These are phyloP conservation scores for Dillenia suffruticosa DNA, from an alignment of 164 flowering plant species.

Conservation along the genomic window DNA sequence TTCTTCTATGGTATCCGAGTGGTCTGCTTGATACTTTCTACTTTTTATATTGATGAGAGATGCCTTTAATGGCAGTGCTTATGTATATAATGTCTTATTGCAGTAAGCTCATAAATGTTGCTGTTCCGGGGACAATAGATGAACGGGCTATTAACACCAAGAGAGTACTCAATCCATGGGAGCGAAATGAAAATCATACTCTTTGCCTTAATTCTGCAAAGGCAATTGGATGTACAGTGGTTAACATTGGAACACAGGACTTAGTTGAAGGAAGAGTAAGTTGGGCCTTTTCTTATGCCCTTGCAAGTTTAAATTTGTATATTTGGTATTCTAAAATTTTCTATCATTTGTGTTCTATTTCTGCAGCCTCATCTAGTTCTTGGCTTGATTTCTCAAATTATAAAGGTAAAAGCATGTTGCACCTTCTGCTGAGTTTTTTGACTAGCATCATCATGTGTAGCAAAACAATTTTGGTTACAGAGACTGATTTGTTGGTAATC, in stretches of 20 bases:
- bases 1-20: slow-evolving; percentile 72
- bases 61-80: slow-evolving; percentile 1
- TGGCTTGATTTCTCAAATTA: slow-evolving; percentile 89
- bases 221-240: slow-evolving; percentile 97
- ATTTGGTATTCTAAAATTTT: slow-evolving; percentile 3
- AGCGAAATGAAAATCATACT: slow-evolving; percentile 92
- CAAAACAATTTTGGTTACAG: background rate
- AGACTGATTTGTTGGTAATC: background rate
- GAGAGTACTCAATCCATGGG: slow-evolving; percentile 85
- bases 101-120: slow-evolving; percentile 95
- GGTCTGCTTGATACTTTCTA: slow-evolving; percentile 8
- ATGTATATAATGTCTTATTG: slow-evolving; percentile 14
- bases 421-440: background rate
- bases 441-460: background rate
- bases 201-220: slow-evolving; percentile 94
- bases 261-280: slow-evolving; percentile 91
- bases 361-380: slow-evolving; percentile 88
- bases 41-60: background rate
- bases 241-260: slow-evolving; percentile 91
- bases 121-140: slow-evolving; percentile 93
- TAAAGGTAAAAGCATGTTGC: slow-evolving; percentile 53
- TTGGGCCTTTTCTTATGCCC: slow-evolving; percentile 4
- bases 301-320: background rate
- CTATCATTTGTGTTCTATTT: slow-evolving; percentile 5
- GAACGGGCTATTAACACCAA: slow-evolving; percentile 93